phyloP scores from a whole-genome alignment of 805 yeast genomes.

The Lachancea sp. region DNA sequence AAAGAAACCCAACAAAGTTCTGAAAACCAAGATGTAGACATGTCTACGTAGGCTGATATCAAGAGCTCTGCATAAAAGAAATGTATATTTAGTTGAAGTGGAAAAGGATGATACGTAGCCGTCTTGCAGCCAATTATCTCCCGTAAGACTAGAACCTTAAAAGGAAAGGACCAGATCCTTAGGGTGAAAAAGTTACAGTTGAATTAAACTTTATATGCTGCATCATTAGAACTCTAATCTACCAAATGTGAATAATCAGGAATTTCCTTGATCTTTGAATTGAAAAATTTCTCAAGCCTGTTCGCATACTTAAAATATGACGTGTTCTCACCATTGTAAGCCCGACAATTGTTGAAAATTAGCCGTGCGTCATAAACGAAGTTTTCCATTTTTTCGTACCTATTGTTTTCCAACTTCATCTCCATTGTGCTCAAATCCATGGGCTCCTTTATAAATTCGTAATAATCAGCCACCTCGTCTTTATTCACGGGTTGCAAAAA shows the following conservation, averaged over 20 bases:
- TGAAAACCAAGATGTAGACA: constrained; percentile 31
- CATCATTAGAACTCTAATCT: constrained; percentile 37
- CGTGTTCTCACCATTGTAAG: constrained; percentile 89
- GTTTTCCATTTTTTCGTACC: constrained; percentile 84
- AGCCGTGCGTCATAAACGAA: constrained; percentile 83
- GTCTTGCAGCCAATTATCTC: too few species aligned
- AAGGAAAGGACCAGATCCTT: neutral
- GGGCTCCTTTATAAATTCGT: constrained; percentile 93
- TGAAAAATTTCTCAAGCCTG: constrained; percentile 84
- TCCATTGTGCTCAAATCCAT: constrained; percentile 98
- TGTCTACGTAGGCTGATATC: constrained; percentile 13
- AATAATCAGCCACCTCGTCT: constrained; percentile 94
- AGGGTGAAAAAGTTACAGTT: neutral
- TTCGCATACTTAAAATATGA: constrained; percentile 94
- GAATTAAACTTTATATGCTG: neutral
- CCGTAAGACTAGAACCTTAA: too few species aligned
- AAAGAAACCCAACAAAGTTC: constrained; percentile 47
- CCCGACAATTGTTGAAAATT: constrained; percentile 84
- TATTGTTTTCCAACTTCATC: constrained; percentile 82
- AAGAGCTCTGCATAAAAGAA: constrained; percentile 1
- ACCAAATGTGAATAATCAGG: constrained; percentile 86
- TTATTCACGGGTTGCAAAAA: constrained; percentile 86
- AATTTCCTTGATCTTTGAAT: constrained; percentile 73
- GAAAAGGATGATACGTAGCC: too few species aligned
- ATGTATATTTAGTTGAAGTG: constrained; percentile 1